Percentiles rank a stretch among this genome's conserved stretches.
Evolutionary conservation across 1,284 basidiomycete genomes (phyloP).

Genomic region (Marasmius tenuissimus): DNA sequence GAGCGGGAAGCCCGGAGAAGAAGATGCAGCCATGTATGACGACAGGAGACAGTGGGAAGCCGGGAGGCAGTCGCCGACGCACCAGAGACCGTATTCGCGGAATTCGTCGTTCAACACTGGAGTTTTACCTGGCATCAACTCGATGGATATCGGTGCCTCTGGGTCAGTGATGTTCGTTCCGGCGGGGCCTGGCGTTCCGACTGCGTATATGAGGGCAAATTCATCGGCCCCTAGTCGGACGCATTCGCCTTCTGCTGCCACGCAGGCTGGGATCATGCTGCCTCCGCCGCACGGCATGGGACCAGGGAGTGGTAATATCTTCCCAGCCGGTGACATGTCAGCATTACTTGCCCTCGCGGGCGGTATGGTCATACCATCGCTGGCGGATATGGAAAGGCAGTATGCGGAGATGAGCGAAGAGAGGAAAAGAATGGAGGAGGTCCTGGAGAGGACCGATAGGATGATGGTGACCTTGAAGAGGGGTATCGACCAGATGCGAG

Average conservation of each 20-base stretch:
- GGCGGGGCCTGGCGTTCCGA: slow-evolving; percentile 20
- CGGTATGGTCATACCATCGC: slow-evolving; percentile 45
- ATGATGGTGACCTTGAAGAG: slow-evolving; percentile 70
- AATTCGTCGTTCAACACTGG: slow-evolving; percentile 1
- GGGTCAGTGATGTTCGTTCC: slow-evolving; percentile 1
- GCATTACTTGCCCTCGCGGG: slow-evolving; percentile 23
- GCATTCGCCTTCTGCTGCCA: slow-evolving; percentile 60
- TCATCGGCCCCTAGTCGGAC: slow-evolving; percentile 65
- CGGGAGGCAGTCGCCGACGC: slow-evolving; percentile 52
- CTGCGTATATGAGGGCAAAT: slow-evolving; percentile 58
- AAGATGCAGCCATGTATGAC: slow-evolving; percentile 42
- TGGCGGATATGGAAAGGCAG: slow-evolving; percentile 66
- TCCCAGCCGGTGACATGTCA: slow-evolving; percentile 18
- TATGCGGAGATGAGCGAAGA: slow-evolving; percentile 63
- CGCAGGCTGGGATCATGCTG: slow-evolving; percentile 28
- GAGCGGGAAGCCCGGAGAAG: slow-evolving; percentile 43
- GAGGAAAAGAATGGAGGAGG: slow-evolving; percentile 61
- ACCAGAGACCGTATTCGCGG: slow-evolving; percentile 30
- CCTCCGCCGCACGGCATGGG: slow-evolving; percentile 37
- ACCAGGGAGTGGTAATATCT: slow-evolving; percentile 9
- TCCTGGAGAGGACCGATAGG: slow-evolving; percentile 70
- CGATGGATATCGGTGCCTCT: slow-evolving; percentile 14
- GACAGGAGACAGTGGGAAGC: slow-evolving; percentile 40
- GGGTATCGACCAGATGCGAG: slow-evolving; percentile 65
- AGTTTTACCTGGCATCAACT: slow-evolving; percentile 22